These are phyloP conservation scores for Mallotus nudiflorus DNA, from an alignment of 345 rosid species.

Conservation along the genomic window DNA sequence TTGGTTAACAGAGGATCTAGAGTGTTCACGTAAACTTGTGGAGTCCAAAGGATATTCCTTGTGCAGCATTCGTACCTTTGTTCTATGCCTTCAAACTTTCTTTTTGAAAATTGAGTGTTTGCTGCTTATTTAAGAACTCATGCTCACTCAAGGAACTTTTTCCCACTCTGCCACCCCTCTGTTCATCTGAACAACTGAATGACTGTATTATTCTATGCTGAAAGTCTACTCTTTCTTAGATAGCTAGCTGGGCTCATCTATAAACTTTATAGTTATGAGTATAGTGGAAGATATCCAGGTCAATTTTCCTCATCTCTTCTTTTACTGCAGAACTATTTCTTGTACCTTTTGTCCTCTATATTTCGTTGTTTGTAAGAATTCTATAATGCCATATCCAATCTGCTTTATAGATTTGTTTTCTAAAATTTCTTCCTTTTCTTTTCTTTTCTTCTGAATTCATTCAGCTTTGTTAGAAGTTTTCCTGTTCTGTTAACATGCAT, in stretches of 20 bases:
- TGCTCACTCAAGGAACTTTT: neutral
- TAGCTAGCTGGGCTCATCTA: too few species aligned
- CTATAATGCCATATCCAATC: neutral
- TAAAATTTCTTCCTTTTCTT: too few species aligned
- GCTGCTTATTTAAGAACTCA: neutral
- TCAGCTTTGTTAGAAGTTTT: neutral
- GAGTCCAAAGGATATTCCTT: neutral
- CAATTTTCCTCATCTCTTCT: neutral
- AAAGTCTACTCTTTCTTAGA: too few species aligned
- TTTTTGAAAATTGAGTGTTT: neutral
- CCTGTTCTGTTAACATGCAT: constrained; percentile 15
- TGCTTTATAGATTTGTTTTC: too few species aligned
- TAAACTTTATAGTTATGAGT: too few species aligned
- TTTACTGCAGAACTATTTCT: neutral
- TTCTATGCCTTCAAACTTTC: neutral
- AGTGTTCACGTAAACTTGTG: neutral
- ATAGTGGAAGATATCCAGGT: too few species aligned
- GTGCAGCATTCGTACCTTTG: neutral
- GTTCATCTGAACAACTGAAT: neutral
- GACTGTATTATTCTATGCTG: neutral
- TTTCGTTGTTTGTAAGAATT: too few species aligned
- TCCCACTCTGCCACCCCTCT: neutral
- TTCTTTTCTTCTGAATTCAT: neutral
- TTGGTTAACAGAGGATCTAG: neutral
- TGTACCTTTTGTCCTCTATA: neutral